Percentiles rank a stretch among this genome's conserved stretches.
phyloP scores from a whole-genome alignment of 2,329 filamentous ascomycete genomes.

The Fusarium buxicola region DNA sequence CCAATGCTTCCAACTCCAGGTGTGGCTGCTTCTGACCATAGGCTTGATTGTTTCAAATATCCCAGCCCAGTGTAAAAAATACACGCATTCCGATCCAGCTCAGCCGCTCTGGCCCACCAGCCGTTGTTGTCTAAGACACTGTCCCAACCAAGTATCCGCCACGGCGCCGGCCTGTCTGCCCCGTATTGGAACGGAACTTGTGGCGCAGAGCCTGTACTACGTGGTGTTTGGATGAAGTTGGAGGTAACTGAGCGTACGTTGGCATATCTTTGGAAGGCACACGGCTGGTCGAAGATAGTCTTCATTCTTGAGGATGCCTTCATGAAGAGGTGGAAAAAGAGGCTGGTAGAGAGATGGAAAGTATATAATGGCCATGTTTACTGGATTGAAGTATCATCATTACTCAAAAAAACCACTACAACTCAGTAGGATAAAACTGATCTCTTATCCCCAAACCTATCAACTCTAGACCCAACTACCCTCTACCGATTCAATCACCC shows the following conservation, averaged over 20 bases:
- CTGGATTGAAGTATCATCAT: not conserved
- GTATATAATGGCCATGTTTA: not conserved
- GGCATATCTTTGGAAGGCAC: too few species aligned
- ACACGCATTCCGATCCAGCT: not conserved
- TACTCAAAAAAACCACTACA: slow-evolving; percentile 1
- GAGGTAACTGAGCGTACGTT: too few species aligned
- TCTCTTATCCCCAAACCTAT: not conserved
- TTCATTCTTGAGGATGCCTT: not conserved
- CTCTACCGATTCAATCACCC: too few species aligned
- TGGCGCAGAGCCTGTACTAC: not conserved
- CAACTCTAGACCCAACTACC: not conserved
- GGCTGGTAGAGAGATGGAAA: not conserved
- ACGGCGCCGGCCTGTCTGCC: slow-evolving; percentile 11
- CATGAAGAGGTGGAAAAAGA: not conserved
- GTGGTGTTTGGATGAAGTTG: not conserved
- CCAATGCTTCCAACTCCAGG: too few species aligned
- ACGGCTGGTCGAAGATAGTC: not conserved
- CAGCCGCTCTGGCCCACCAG: not conserved
- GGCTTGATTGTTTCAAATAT: too few species aligned
- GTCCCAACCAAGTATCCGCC: slow-evolving; percentile 1
- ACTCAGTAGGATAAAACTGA: not conserved
- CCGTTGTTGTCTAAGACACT: slow-evolving; percentile 22
- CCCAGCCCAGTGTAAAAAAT: too few species aligned
- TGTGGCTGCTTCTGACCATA: too few species aligned
- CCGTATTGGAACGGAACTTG: slow-evolving; percentile 17